phyloP scores from a whole-genome alignment of 2,329 filamentous ascomycete genomes.

The Aureobasidium namibiae region DNA sequence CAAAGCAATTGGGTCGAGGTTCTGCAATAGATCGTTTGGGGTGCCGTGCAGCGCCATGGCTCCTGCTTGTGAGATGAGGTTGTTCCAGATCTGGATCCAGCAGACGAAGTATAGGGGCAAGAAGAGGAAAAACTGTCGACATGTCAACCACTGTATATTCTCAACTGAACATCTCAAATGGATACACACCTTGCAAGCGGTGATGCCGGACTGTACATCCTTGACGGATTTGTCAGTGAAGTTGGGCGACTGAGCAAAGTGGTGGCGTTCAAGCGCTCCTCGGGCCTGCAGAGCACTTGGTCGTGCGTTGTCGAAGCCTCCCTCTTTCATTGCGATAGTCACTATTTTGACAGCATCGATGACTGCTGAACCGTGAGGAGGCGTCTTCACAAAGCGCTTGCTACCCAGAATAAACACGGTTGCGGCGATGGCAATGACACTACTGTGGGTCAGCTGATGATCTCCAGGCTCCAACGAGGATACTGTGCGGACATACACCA shows the following conservation, averaged over 20 bases:
- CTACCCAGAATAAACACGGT: conserved; percentile 20
- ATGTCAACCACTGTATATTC: neutral
- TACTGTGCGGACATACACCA: conserved; percentile 26
- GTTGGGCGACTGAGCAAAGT: conserved; percentile 16
- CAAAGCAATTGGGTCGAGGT: conserved; percentile 37
- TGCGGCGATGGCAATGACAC: neutral
- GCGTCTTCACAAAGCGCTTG: conserved; percentile 18
- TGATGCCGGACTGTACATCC: conserved; percentile 46
- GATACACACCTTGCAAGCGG: neutral
- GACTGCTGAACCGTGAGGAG: conserved; percentile 19
- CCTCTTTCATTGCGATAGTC: neutral
- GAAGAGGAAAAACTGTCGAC: neutral
- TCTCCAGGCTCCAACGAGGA: neutral
- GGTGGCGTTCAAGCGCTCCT: neutral
- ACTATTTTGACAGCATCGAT: conserved; percentile 9
- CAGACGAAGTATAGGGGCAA: neutral
- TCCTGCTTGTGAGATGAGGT: conserved; percentile 18
- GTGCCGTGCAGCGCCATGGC: conserved; percentile 26
- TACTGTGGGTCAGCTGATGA: neutral
- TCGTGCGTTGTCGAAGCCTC: neutral
- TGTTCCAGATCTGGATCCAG: neutral
- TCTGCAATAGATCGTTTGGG: conserved; percentile 39
- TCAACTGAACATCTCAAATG: too few species aligned
- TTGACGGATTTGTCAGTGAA: conserved; percentile 65
- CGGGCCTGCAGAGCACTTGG: neutral